Evolutionary conservation across 441 rosid species (phyloP).

Genomic region (Pelargonium fulgidum): DNA sequence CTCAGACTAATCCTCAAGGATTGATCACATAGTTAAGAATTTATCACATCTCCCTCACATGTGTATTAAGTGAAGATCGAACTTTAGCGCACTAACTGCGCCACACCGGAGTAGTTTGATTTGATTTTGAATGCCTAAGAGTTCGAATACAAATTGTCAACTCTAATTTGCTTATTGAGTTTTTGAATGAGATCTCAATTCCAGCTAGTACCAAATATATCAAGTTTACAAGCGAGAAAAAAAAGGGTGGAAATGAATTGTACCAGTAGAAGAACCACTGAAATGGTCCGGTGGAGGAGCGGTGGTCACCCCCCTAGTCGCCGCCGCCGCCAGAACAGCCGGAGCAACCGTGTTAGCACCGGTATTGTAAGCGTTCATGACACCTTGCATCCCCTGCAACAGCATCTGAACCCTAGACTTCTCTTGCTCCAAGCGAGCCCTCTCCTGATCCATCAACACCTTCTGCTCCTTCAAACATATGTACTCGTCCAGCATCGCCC

Average conservation of each 20-base stretch:
- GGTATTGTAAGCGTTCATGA: conserved; percentile 58
- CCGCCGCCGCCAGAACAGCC: conserved; percentile 28
- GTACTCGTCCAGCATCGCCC: conserved; percentile 58
- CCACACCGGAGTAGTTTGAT: too few species aligned
- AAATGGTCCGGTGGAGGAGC: background rate
- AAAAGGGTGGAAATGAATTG: background rate
- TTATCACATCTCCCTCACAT: too few species aligned
- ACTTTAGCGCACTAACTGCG: too few species aligned
- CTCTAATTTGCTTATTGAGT: too few species aligned
- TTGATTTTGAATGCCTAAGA: too few species aligned
- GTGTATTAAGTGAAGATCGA: too few species aligned
- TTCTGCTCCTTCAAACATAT: conserved; percentile 62
- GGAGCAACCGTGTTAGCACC: conserved; percentile 19
- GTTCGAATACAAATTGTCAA: too few species aligned
- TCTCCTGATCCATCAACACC: conserved; percentile 55
- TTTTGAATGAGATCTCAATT: too few species aligned
- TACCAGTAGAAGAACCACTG: conserved; percentile 39
- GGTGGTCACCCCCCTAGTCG: background rate
- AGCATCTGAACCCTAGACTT: conserved; percentile 52
- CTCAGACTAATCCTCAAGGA: too few species aligned
- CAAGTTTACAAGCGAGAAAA: background rate
- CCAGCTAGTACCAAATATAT: background rate
- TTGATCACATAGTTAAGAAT: too few species aligned
- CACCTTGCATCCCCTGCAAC: conserved; percentile 69
- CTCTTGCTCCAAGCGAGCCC: conserved; percentile 52